A percentile compares a stretch with the other conserved stretches of the same genome.
These are phyloP conservation scores for Hericium erinaceus DNA, from an alignment of 768 basidiomycete species.

Conservation along the genomic window DNA sequence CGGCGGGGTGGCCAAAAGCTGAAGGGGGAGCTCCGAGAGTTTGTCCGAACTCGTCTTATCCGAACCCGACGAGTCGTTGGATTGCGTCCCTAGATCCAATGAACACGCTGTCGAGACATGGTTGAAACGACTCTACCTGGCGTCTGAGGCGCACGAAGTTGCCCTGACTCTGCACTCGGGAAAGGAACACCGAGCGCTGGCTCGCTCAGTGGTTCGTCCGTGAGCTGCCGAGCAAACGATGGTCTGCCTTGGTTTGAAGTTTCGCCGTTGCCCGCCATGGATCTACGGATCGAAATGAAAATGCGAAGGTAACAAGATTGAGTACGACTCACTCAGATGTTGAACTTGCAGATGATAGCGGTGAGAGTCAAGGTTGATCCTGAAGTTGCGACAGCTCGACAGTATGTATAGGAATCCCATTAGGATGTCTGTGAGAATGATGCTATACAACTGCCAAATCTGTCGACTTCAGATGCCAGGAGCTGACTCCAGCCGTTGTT, in stretches of 20 bases:
- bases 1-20: constrained; percentile 18
- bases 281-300: not conserved
- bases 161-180: not conserved
- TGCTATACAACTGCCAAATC: not conserved
- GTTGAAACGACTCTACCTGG: not conserved
- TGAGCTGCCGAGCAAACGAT: constrained; percentile 1
- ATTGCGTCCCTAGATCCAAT: not conserved
- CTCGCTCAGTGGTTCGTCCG: not conserved
- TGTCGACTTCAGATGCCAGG: not conserved
- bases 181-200: not conserved
- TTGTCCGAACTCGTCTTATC: constrained; percentile 36
- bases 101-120: not conserved
- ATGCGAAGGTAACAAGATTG: not conserved
- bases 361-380: not conserved
- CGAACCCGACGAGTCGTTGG: constrained; percentile 17
- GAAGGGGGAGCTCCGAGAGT: constrained; percentile 28
- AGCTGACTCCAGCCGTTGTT: too few species aligned
- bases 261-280: not conserved
- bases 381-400: not conserved
- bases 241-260: not conserved
- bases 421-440: not conserved
- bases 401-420: not conserved
- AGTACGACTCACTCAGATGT: not conserved
- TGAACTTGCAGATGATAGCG: not conserved
- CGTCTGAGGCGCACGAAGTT: not conserved